Conservation (phyloP, 495 filamentous ascomycete species). For the Penicillium pancosmium region DNA sequence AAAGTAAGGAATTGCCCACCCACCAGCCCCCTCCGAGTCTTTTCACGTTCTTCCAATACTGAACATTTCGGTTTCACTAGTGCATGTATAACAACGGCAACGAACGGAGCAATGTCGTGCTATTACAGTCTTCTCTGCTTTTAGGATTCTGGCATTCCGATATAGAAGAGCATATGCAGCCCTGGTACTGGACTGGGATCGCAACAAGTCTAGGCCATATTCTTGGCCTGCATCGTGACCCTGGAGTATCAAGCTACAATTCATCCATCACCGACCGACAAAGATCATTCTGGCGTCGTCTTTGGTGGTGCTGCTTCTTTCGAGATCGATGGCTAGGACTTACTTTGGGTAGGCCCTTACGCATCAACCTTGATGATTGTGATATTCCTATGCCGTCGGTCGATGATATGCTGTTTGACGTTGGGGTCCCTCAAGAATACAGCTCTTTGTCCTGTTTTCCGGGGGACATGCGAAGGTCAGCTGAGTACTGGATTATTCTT, state of each 20-base stretch:
- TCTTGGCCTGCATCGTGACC: constrained; percentile 37
- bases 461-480: constrained; percentile 24
- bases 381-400: constrained; percentile 29
- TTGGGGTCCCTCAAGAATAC: constrained; percentile 13
- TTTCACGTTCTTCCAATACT: too few relatives aligned
- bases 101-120: constrained; percentile 38
- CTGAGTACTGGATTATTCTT: constrained; percentile 33
- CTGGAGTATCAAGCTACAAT: constrained; percentile 20
- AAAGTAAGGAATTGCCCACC: constrained; percentile 23
- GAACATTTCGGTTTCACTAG: constrained; percentile 14
- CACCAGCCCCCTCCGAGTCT: too few relatives aligned
- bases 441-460: constrained; percentile 20
- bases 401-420: constrained; percentile 35
- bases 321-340: constrained; percentile 45
- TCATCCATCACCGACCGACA: constrained; percentile 28
- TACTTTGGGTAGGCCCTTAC: constrained; percentile 36
- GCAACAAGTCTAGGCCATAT: constrained; percentile 39
- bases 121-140: constrained; percentile 42
- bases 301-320: constrained; percentile 45
- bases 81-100: constrained; percentile 39
- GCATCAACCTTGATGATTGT: constrained; percentile 41
- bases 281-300: constrained; percentile 38
- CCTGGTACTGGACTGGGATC: constrained; percentile 43
- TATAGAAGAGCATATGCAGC: constrained; percentile 35
- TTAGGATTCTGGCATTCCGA: constrained; percentile 47